Conservation (phyloP, 495 filamentous ascomycete species). For the Clohesyomyces aquaticus region DNA sequence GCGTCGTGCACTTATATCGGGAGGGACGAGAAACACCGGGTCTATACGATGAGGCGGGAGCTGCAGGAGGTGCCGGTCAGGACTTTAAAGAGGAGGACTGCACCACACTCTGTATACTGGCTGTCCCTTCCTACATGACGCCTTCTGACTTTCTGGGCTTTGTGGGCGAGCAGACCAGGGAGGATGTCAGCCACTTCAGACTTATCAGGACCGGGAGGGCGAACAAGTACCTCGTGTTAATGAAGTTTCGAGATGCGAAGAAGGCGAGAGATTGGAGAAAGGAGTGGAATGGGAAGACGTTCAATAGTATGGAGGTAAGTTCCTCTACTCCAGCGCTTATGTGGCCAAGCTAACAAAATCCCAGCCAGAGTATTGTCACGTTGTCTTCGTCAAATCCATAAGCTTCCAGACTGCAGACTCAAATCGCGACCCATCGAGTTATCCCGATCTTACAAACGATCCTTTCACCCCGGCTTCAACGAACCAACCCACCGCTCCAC, state of each 20-base stretch:
- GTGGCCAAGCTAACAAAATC: conserved; percentile 8
- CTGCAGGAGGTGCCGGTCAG: conserved; percentile 35
- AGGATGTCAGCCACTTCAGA: conserved; percentile 88
- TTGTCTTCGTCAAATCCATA: conserved; percentile 93
- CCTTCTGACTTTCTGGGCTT: conserved; percentile 91
- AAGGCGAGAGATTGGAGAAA: conserved; percentile 78
- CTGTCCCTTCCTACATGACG: conserved; percentile 91
- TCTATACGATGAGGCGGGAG: conserved; percentile 47
- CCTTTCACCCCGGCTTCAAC: conserved; percentile 60
- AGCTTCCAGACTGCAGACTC: conserved; percentile 59
- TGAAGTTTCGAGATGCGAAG: conserved; percentile 84
- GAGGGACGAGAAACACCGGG: conserved; percentile 76
- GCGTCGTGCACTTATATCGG: conserved; percentile 90
- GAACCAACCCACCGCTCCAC: conserved; percentile 39
- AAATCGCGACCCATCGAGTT: conserved; percentile 49
- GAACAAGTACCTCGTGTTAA: conserved; percentile 94
- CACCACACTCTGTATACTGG: conserved; percentile 91
- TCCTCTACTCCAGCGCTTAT: conserved; percentile 7
- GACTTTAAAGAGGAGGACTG: conserved; percentile 64
- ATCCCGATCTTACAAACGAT: conserved; percentile 66
- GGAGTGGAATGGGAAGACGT: conserved; percentile 92
- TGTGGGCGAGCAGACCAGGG: conserved; percentile 84
- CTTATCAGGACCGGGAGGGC: conserved; percentile 88
- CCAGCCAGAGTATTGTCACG: conserved; percentile 94
- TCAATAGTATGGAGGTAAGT: conserved; percentile 89